Conservation (phyloP, 2,329 filamentous ascomycete species). For the Fusarium temperatum region DNA sequence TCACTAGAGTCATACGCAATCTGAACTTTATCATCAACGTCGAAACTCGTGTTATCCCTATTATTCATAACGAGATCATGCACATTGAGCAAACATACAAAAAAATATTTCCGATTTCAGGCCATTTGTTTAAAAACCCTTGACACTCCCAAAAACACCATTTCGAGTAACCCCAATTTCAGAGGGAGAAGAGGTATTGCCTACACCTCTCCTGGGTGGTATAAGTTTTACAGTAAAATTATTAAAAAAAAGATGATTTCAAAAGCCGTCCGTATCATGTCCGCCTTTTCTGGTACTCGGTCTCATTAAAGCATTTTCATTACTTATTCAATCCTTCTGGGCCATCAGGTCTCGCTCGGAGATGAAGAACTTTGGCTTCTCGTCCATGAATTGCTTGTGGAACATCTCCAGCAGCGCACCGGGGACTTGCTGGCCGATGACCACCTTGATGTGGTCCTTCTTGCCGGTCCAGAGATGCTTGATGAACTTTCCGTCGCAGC, state of each 20-base stretch:
- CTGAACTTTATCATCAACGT: background rate
- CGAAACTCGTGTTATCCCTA: slow-evolving; percentile 23
- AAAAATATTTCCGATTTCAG: slow-evolving; percentile 25
- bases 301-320: slow-evolving; percentile 37
- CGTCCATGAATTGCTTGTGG: slow-evolving; percentile 48
- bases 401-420: slow-evolving; percentile 49
- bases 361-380: slow-evolving; percentile 48
- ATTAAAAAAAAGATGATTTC: slow-evolving; percentile 37
- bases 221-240: slow-evolving; percentile 39
- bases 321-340: slow-evolving; percentile 28
- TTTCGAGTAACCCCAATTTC: slow-evolving; percentile 25
- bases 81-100: slow-evolving; percentile 33
- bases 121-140: slow-evolving; percentile 28
- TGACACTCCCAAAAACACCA: slow-evolving; percentile 41
- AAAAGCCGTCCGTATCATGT: slow-evolving; percentile 35
- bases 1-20: background rate
- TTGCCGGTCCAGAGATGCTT: slow-evolving; percentile 57
- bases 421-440: slow-evolving; percentile 50
- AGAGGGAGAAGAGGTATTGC: slow-evolving; percentile 17
- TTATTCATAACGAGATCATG: slow-evolving; percentile 31
- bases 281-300: slow-evolving; percentile 27
- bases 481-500: slow-evolving; percentile 53
- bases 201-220: slow-evolving; percentile 31
- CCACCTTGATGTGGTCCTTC: slow-evolving; percentile 50
- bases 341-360: slow-evolving; percentile 49